Percentiles rank a stretch among this genome's conserved stretches.
These are phyloP conservation scores for Lipomyces sp. DNA, from an alignment of 805 yeast species.

Conservation along the genomic window DNA sequence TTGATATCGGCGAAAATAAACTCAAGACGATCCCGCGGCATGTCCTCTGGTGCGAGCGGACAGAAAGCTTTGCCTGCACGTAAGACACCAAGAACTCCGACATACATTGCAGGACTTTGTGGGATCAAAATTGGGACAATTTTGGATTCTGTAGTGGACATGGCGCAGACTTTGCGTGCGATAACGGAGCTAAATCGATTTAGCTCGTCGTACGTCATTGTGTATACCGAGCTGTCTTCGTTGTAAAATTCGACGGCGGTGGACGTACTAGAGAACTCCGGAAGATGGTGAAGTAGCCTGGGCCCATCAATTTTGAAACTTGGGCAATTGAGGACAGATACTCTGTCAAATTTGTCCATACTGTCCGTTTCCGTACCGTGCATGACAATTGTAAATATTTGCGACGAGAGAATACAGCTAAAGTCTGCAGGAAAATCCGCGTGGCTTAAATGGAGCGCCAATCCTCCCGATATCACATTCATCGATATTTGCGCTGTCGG, in stretches of 20 bases:
- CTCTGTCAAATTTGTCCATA: not conserved
- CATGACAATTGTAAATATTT: not conserved
- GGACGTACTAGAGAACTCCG: not conserved
- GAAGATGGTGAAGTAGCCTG: slow-evolving; percentile 18
- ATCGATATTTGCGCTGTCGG: not conserved
- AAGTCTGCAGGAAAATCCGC: slow-evolving; percentile 11
- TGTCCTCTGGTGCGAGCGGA: slow-evolving; percentile 34
- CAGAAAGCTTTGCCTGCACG: slow-evolving; percentile 39
- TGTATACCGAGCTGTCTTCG: not conserved
- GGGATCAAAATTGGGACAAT: slow-evolving; percentile 37
- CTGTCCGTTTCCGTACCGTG: not conserved
- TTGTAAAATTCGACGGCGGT: slow-evolving; percentile 28
- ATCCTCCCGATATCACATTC: not conserved
- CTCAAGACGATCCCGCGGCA: slow-evolving; percentile 33
- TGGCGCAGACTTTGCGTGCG: slow-evolving; percentile 5
- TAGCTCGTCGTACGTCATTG: slow-evolving; percentile 21
- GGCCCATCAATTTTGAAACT: slow-evolving; percentile 20
- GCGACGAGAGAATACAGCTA: slow-evolving; percentile 8
- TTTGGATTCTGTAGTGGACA: not conserved
- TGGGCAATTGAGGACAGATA: slow-evolving; percentile 20
- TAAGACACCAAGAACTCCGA: slow-evolving; percentile 37
- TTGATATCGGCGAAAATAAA: slow-evolving; percentile 29
- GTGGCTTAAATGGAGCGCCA: not conserved
- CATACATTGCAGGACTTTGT: slow-evolving; percentile 36
- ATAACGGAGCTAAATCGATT: slow-evolving; percentile 11